These are phyloP conservation scores for Warburgia ugandensis DNA, from an alignment of 164 flowering plant genomes.

Conservation along the genomic window DNA sequence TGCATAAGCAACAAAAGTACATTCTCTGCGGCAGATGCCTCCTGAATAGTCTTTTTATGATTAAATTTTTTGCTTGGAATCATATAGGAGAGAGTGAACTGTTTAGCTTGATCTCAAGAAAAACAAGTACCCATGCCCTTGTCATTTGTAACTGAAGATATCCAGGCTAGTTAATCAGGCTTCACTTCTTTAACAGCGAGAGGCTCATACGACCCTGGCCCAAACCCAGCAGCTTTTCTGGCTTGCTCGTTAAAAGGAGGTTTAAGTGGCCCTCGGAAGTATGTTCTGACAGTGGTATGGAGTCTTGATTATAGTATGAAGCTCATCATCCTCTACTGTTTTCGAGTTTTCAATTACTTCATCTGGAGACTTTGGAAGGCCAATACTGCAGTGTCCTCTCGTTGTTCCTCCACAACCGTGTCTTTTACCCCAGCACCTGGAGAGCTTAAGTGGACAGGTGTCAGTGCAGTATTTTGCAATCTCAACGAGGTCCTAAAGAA, in stretches of 20 bases:
- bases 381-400: not conserved
- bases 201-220: slow-evolving; percentile 85
- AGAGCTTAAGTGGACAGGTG: slow-evolving; percentile 7
- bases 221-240: slow-evolving; percentile 87
- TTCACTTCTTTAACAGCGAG: slow-evolving; percentile 49
- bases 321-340: slow-evolving; percentile 14
- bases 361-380: not conserved
- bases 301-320: slow-evolving; percentile 47
- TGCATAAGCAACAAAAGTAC: too few species aligned
- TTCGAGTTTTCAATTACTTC: not conserved
- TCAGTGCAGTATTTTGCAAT: slow-evolving; percentile 1
- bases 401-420: not conserved
- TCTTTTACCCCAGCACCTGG: slow-evolving; percentile 7
- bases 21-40: too few species aligned
- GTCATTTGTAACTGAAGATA: not conserved
- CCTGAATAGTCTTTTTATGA: too few species aligned
- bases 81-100: too few species aligned
- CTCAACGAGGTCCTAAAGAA: slow-evolving; percentile 34
- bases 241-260: slow-evolving; percentile 87
- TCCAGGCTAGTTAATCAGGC: too few species aligned
- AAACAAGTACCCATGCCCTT: too few species aligned
- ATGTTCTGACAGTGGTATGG: slow-evolving; percentile 51
- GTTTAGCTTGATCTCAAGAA: too few species aligned
- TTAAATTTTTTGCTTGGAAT: too few species aligned
- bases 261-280: slow-evolving; percentile 83